Evolutionary conservation across 2,329 filamentous ascomycete species (phyloP).

Genomic region (Myriosclerotinia scirpicola): DNA sequence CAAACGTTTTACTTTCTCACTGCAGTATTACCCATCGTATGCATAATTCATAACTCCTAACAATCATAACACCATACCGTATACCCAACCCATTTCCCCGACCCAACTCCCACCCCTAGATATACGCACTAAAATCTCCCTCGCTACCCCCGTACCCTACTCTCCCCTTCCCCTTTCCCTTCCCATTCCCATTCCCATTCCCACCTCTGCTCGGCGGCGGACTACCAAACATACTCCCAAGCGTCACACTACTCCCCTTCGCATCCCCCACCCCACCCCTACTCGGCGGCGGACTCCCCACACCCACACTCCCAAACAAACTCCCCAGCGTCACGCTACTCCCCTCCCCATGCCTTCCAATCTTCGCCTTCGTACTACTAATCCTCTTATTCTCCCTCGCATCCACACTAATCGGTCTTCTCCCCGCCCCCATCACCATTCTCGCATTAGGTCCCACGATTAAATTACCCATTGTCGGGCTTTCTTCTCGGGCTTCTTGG

Average conservation of each 20-base stretch:
- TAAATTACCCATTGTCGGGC: constrained; percentile 21
- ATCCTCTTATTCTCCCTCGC: constrained; percentile 23
- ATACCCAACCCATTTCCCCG: not conserved
- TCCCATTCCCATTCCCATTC: not conserved
- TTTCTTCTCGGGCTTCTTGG: constrained; percentile 5
- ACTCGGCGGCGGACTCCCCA: not conserved
- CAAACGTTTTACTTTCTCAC: not conserved
- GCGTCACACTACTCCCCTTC: not conserved
- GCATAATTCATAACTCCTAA: not conserved
- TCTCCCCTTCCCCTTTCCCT: not conserved
- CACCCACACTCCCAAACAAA: not conserved
- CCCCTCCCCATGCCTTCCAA: constrained; percentile 24
- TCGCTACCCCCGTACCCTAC: not conserved
- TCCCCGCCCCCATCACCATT: constrained; percentile 28
- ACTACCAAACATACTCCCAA: not conserved
- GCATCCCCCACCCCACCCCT: not conserved
- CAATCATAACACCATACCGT: not conserved
- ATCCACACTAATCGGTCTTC: constrained; percentile 36
- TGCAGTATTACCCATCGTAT: not conserved
- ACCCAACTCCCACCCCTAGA: not conserved
- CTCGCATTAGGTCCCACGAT: constrained; percentile 25
- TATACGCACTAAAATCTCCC: constrained; percentile 18
- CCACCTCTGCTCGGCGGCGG: not conserved
- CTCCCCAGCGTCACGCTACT: not conserved
- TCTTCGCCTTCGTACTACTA: constrained; percentile 27